These are phyloP conservation scores for Cutaneotrichosporon cavernicola DNA, from an alignment of 1,284 basidiomycete species.

Conservation along the genomic window DNA sequence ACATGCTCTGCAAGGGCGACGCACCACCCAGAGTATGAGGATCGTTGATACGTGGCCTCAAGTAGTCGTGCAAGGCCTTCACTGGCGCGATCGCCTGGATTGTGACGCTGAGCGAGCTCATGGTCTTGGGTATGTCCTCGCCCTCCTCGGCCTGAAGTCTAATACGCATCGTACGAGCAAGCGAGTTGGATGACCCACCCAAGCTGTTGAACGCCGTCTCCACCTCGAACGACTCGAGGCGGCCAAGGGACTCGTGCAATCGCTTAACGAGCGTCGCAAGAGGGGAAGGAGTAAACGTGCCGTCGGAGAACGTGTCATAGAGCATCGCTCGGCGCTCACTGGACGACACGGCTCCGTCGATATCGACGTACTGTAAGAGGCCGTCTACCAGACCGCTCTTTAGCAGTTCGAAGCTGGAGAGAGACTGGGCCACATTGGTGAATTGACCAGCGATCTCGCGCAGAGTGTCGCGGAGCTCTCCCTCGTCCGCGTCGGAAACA, in stretches of 20 bases:
- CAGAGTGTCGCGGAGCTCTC: slow-evolving; percentile 63
- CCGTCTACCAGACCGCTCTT: slow-evolving; percentile 91
- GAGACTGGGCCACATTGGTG: slow-evolving; percentile 64
- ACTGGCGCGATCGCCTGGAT: slow-evolving; percentile 96
- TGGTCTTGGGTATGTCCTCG: slow-evolving; percentile 76
- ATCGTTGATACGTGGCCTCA: slow-evolving; percentile 83
- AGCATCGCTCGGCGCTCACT: slow-evolving; percentile 67
- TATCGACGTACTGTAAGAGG: slow-evolving; percentile 76
- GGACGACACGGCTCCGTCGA: slow-evolving; percentile 56
- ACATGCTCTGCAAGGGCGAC: slow-evolving; percentile 69
- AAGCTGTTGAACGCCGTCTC: slow-evolving; percentile 63
- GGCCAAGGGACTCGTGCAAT: slow-evolving; percentile 84
- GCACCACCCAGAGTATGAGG: slow-evolving; percentile 58
- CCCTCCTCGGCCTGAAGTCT: slow-evolving; percentile 83
- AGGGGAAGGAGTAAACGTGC: slow-evolving; percentile 61
- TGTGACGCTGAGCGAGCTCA: slow-evolving; percentile 86
- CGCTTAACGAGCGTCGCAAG: slow-evolving; percentile 86
- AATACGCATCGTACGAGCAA: slow-evolving; percentile 62
- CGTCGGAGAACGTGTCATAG: slow-evolving; percentile 68
- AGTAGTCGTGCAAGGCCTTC: slow-evolving; percentile 90
- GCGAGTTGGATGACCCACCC: slow-evolving; percentile 22
- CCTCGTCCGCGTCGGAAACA: slow-evolving; percentile 58
- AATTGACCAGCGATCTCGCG: slow-evolving; percentile 76
- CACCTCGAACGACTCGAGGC: slow-evolving; percentile 93
- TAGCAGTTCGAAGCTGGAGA: slow-evolving; percentile 93